These are phyloP conservation scores for Myriangium duriaei DNA, from an alignment of 2,329 filamentous ascomycete genomes.

Conservation along the genomic window DNA sequence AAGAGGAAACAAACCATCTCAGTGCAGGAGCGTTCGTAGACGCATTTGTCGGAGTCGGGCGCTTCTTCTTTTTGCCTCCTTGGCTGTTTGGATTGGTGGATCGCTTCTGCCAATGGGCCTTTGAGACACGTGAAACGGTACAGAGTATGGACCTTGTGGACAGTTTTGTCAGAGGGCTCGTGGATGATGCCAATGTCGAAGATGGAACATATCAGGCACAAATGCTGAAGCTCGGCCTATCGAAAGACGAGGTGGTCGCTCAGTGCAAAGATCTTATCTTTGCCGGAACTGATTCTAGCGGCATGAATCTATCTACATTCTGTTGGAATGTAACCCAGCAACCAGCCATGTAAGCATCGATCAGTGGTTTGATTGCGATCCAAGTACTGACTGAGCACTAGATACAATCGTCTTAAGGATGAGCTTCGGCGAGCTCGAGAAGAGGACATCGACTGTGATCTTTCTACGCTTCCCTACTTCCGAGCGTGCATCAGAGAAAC, in stretches of 20 bases:
- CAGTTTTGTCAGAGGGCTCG: constrained; percentile 29
- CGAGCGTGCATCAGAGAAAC: constrained; percentile 38
- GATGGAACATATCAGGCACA: constrained; percentile 37
- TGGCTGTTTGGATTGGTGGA: constrained; percentile 29
- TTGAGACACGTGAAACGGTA: constrained; percentile 22
- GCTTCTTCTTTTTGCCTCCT: constrained; percentile 42
- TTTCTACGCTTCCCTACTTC: constrained; percentile 32
- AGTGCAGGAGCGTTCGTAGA: constrained; percentile 41
- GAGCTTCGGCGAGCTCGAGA: constrained; percentile 24
- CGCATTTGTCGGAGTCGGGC: constrained; percentile 41
- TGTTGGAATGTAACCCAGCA: constrained; percentile 33
- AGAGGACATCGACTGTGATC: constrained; percentile 18
- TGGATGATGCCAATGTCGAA: constrained; percentile 23
- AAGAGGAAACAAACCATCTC: constrained; percentile 26
- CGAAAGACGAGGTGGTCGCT: constrained; percentile 32
- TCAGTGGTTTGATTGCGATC: neutral
- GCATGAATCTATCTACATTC: constrained; percentile 39
- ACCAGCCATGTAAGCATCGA: constrained; percentile 26
- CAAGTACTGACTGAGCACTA: neutral
- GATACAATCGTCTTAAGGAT: constrained; percentile 5
- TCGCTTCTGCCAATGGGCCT: constrained; percentile 24
- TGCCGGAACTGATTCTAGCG: constrained; percentile 42
- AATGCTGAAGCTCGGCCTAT: constrained; percentile 33
- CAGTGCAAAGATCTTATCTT: constrained; percentile 45
- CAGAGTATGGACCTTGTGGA: constrained; percentile 31